Evolutionary conservation across 2,329 filamentous ascomycete species (phyloP).

Genomic region (Fusarium multiceps): DNA sequence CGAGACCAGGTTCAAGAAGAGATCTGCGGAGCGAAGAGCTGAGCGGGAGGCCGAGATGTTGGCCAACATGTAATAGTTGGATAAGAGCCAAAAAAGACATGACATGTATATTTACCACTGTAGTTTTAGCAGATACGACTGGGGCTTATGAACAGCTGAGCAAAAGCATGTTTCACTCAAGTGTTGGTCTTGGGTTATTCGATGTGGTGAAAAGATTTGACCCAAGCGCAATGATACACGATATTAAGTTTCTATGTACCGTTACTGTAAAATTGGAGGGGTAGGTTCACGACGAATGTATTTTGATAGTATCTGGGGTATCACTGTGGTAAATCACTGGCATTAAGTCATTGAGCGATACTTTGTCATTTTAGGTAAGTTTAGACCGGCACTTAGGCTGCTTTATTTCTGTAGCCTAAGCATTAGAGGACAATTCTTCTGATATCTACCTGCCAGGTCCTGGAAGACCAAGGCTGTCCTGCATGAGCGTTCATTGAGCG

Average conservation of each 20-base stretch:
- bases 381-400: too few species aligned
- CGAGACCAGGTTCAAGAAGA: constrained; percentile 87
- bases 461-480: background rate
- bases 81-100: constrained; percentile 31
- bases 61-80: constrained; percentile 47
- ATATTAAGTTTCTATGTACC: background rate
- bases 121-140: constrained; percentile 46
- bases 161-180: constrained; percentile 27
- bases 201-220: background rate
- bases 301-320: background rate
- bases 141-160: constrained; percentile 28
- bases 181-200: background rate
- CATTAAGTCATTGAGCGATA: background rate
- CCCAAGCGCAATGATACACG: background rate
- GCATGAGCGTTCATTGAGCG: background rate
- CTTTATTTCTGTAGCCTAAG: too few species aligned
- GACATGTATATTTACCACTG: constrained; percentile 46
- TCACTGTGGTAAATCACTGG: background rate
- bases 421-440: too few species aligned
- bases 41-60: constrained; percentile 60
- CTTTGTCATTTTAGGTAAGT: too few species aligned
- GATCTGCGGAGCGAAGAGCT: constrained; percentile 81
- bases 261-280: background rate
- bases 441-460: background rate
- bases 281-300: background rate